Evolutionary conservation across 2,329 filamentous ascomycete genomes (phyloP), one percentile per base, ranked within the genome.

Genomic region (Polychaeton citri): DNA sequence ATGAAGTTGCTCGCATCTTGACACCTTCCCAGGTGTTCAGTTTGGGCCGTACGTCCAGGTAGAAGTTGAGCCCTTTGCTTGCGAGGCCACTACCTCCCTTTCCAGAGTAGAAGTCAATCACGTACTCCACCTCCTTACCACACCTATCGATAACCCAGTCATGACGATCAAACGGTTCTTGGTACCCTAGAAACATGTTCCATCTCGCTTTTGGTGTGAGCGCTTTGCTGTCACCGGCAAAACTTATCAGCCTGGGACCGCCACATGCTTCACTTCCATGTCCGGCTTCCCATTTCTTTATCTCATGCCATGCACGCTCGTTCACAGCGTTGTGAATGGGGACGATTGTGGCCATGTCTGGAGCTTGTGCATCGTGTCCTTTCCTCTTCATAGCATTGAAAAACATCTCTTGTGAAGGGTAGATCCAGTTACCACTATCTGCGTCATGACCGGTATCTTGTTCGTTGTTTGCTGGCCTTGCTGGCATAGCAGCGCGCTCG

Each of bases 311-410:
- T 1, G 90, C 90, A 30, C 84, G 71, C 71, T 98, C 90, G 61
- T 98, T 98, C 43, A 98, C 90, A 31, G 90, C 90, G 57, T 98
- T 98, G 64, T 98, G 90, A 51, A 96, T 96, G 2, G 86, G 90
- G 37, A 96, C 87, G 21, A 96, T 87, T 21, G 82, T 82, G 51
- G 74, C 79, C 79, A 95, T 95, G 60, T 94, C 86, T 5, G 70
- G 65, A 1, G 73, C 74, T 10, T 69, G 65, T 19, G 73, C 78
- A 41, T 77, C 74, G 64, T 86, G 79, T 30, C 79, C 81, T 61
- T 98, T 98, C 55, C 88, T 79, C 66, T 81, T 76, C 76, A 98
- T 88, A 31, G 90, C 90, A 33, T 93, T 83, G 64, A 96, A 96
- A 68, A 98, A 98, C 77, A 95, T 93, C 54, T 83, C 81, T 59